Evolutionary conservation across 2,329 filamentous ascomycete species (phyloP), one percentile per base, ranked within the genome.

Genomic region (Pestalotiopsis sp.): DNA sequence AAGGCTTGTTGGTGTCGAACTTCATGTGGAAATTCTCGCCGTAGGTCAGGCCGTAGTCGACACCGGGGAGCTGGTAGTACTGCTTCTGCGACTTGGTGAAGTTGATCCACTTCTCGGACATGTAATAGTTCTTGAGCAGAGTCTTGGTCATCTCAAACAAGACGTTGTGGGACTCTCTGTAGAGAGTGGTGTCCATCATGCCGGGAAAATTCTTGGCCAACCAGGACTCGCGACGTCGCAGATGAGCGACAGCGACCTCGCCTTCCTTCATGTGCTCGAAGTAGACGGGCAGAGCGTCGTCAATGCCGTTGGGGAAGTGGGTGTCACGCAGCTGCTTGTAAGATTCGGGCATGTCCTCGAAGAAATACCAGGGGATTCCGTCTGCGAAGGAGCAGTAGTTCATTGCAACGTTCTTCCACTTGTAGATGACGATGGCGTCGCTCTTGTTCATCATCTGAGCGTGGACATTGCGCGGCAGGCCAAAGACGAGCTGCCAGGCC

Each of bases 231-330:
- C 31, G 31, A 36, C 31, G 31, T 9, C 56, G 17, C 11, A 72
- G 66, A n/a, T 70, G 60, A 20, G 23, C 4, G n/a, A 49, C 27
- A 3, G 63, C 56, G 13, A 13, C 25, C 5, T 64, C 41, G n/a
- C 63, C 56, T 38, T 49, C 4, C 20, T 49, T 45, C 45, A 63
- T 64, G 41, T 70, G 70, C 52, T 69, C 67, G 20, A 56, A 4
- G 27, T 70, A 71, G 27, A 63, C 66, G 3, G 25, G 25, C 11
- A 71, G 27, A 14, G 62, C 67, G 23, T 71, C 68, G 27, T 69
- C 70, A n/a, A 69, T 68, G 49, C 66, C 70, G 5, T 27, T 11
- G 1, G 70, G 71, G 58, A 69, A 71, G 49, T 69, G 70, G 13
- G 38, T 58, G 4, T 61, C 13, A 3, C 65, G 56, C 23, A 70